Evolutionary conservation across 2,329 filamentous ascomycete genomes (phyloP).

Genomic region (Metarhizium brunneum): DNA sequence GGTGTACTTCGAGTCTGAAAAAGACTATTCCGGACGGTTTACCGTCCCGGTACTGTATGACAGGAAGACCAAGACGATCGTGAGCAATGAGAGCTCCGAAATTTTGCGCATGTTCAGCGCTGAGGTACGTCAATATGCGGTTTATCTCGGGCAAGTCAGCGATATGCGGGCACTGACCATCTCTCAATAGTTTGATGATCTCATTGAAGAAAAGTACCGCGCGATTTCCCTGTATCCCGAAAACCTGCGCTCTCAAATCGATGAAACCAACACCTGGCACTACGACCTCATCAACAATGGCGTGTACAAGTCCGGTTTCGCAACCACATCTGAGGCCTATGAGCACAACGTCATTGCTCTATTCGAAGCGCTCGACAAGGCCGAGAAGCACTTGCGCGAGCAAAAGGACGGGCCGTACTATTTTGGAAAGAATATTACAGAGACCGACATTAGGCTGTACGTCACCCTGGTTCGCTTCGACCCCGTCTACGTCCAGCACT

Average conservation of each 20-base stretch:
- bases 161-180: background rate
- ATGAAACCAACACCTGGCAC: slow-evolving; percentile 70
- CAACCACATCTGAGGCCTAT: slow-evolving; percentile 75
- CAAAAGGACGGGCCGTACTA: slow-evolving; percentile 53
- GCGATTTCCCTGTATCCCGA: slow-evolving; percentile 59
- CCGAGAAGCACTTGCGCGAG: slow-evolving; percentile 57
- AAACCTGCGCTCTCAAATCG: slow-evolving; percentile 57
- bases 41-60: slow-evolving; percentile 86
- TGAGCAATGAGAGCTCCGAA: slow-evolving; percentile 87
- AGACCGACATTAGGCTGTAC: slow-evolving; percentile 68
- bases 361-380: slow-evolving; percentile 67
- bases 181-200: slow-evolving; percentile 55
- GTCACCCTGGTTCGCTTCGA: slow-evolving; percentile 69
- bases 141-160: background rate
- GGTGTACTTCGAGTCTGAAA: slow-evolving; percentile 68
- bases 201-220: slow-evolving; percentile 51
- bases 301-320: slow-evolving; percentile 72
- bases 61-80: slow-evolving; percentile 64
- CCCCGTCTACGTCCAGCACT: slow-evolving; percentile 76
- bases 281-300: slow-evolving; percentile 67
- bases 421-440: slow-evolving; percentile 67
- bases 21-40: slow-evolving; percentile 67
- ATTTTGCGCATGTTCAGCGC: slow-evolving; percentile 85
- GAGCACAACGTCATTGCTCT: slow-evolving; percentile 61
- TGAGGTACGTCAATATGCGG: slow-evolving; percentile 40